These are phyloP conservation scores for Sabuloglossum arenarium DNA, from an alignment of 495 filamentous ascomycete genomes.

Conservation along the genomic window DNA sequence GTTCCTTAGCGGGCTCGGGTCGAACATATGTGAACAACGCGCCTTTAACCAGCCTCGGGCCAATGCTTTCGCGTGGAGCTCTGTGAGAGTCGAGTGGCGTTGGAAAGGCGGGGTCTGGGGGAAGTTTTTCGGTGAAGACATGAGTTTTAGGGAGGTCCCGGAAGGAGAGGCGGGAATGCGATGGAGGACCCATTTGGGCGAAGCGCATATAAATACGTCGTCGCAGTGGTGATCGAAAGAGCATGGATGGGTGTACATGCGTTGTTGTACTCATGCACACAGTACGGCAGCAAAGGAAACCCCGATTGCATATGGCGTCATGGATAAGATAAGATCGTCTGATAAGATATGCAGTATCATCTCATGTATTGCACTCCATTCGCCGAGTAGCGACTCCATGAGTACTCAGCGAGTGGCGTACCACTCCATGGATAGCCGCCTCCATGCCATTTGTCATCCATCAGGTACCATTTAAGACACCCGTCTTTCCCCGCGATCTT, in stretches of 20 bases:
- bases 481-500: too few relatives aligned
- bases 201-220: constrained; percentile 12
- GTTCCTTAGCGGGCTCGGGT: constrained; percentile 43
- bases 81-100: constrained; percentile 62
- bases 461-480: too few relatives aligned
- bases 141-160: constrained; percentile 67
- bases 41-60: constrained; percentile 63
- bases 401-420: too few relatives aligned
- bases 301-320: too few relatives aligned
- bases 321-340: background rate
- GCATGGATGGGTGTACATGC: background rate
- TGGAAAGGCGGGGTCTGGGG: constrained; percentile 58
- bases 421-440: too few relatives aligned
- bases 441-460: too few relatives aligned
- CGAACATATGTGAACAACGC: constrained; percentile 84
- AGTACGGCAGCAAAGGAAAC: too few relatives aligned
- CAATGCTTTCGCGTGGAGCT: constrained; percentile 52
- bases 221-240: background rate
- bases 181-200: constrained; percentile 30
- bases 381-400: too few relatives aligned
- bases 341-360: background rate
- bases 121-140: constrained; percentile 59
- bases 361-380: too few relatives aligned
- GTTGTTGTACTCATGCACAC: background rate
- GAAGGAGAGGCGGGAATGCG: constrained; percentile 24